These are phyloP conservation scores for Yarrowia keelungensis DNA, from an alignment of 805 yeast genomes.

Conservation along the genomic window DNA sequence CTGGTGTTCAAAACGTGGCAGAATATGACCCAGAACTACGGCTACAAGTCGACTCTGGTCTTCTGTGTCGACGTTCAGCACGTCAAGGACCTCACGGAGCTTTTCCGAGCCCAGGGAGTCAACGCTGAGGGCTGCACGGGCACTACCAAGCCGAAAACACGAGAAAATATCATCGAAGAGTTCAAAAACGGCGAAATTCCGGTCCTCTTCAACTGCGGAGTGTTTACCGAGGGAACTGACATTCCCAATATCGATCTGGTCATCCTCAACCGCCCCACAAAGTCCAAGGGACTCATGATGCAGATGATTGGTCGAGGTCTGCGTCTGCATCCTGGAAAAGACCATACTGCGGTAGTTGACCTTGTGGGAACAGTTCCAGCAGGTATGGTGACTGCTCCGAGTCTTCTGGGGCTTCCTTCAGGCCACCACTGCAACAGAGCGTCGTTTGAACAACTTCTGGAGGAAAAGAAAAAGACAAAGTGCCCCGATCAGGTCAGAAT, in stretches of 20 bases:
- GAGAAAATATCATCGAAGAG: conserved; percentile 61
- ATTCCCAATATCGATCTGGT: conserved; percentile 87
- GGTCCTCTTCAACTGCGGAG: conserved; percentile 85
- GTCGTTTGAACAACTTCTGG: conserved; percentile 9
- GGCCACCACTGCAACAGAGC: background rate
- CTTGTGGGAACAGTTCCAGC: conserved; percentile 63
- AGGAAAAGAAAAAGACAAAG: conserved; percentile 10
- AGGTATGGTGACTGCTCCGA: conserved; percentile 64
- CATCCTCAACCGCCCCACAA: conserved; percentile 80
- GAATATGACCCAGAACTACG: conserved; percentile 50
- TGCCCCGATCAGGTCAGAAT: conserved; percentile 5
- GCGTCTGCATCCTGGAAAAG: conserved; percentile 66
- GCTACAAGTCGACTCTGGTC: conserved; percentile 68
- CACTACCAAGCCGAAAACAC: conserved; percentile 59
- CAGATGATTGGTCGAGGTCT: conserved; percentile 96
- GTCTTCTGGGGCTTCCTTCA: conserved; percentile 52
- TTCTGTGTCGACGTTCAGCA: conserved; percentile 82
- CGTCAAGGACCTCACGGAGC: conserved; percentile 59
- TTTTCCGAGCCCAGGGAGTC: conserved; percentile 66
- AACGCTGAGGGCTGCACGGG: conserved; percentile 77
- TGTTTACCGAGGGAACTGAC: conserved; percentile 94
- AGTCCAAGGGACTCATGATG: conserved; percentile 69
- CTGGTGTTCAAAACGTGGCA: conserved; percentile 62
- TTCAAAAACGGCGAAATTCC: conserved; percentile 69
- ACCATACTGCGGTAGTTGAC: conserved; percentile 75